Evolutionary conservation across 371 early-diverging fungal genomes (phyloP).

Genomic region (Mucor sp.): DNA sequence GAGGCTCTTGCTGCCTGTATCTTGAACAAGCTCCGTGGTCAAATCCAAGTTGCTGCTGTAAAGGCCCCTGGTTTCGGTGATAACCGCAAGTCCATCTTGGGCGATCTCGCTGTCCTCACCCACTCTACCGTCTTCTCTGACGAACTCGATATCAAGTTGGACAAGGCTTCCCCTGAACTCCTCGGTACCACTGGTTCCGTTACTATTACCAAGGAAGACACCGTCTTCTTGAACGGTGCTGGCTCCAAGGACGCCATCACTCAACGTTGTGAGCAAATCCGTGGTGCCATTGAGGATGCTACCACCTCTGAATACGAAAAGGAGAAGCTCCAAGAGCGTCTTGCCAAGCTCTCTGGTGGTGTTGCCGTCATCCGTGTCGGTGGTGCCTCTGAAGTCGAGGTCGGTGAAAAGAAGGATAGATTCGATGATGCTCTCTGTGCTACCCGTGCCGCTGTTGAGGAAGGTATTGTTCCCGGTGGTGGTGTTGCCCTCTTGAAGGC

Average conservation of each 20-base stretch:
- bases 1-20: slow-evolving; percentile 98
- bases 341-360: slow-evolving; percentile 97
- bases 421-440: slow-evolving; percentile 98
- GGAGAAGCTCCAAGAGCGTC: slow-evolving; percentile 98
- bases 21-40: slow-evolving; percentile 98
- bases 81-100: slow-evolving; percentile 97
- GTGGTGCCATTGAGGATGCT: slow-evolving; percentile 80
- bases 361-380: slow-evolving; percentile 99
- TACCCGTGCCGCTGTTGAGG: slow-evolving; percentile 98
- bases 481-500: slow-evolving; percentile 96
- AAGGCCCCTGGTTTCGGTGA: slow-evolving; percentile 99
- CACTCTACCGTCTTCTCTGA: slow-evolving; percentile 94
- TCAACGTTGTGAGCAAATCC: slow-evolving; percentile 96
- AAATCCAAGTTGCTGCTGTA: slow-evolving; percentile 94
- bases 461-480: slow-evolving; percentile 98
- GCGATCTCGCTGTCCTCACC: slow-evolving; percentile 95
- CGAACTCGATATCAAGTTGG: slow-evolving; percentile 94
- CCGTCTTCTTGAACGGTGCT: slow-evolving; percentile 93
- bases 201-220: slow-evolving; percentile 98
- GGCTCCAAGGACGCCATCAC: slow-evolving; percentile 86
- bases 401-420: slow-evolving; percentile 98
- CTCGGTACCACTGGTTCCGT: slow-evolving; percentile 88
- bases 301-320: slow-evolving; percentile 94
- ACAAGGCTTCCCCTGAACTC: slow-evolving; percentile 88
- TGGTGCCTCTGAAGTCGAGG: slow-evolving; percentile 96